Evolutionary conservation across 73 alveolate species (phyloP), one percentile per base, ranked within the genome.

Genomic region (Blepharisma stoltei): DNA sequence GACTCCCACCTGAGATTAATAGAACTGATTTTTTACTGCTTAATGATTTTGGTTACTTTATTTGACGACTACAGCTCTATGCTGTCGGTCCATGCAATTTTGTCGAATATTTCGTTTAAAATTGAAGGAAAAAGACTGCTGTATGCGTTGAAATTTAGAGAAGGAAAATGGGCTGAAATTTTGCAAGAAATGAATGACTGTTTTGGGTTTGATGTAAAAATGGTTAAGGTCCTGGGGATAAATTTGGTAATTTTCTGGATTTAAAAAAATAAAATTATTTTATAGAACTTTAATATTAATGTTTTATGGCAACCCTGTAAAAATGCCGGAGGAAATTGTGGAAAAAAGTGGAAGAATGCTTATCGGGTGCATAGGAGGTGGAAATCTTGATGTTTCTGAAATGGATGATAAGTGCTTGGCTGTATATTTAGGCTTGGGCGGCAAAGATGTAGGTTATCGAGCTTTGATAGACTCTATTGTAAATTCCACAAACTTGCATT

Each of bases 381-480:
- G 23, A 60, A 60, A 60, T 14, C 38, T 60, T 60, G 73, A 60
- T 60, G 73, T 60, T 25, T n/a, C 18, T n/a, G 73, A 60, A 25
- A 60, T 60, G 73, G 73, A 60, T 25, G 73, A 60, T 25, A 14
- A 25, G 2, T 60, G 73, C 45, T 60, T 60, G 5, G 37, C 73
- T 18, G 73, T 38, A 9, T 60, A 60, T 60, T 14, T 60, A 14
- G 14, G 18, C 2, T 2, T 8, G 5, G 73, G 73, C 2, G 73
- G 73, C 0, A 14, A 60, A 25, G 46, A 60, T 8, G 73, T 60
- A 1, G 18, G 46, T 18, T 8, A 8, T 18, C 46, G 23, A 18
- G 48, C 45, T 60, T 14, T 60, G 2, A 18, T 60, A 20, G 14
- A 25, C 49, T 18, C 46, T 60, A 14, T 60, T 25, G 23, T 14